Conservation (phyloP, 2,329 filamentous ascomycete genomes). For the Macroventuria anomochaeta region DNA sequence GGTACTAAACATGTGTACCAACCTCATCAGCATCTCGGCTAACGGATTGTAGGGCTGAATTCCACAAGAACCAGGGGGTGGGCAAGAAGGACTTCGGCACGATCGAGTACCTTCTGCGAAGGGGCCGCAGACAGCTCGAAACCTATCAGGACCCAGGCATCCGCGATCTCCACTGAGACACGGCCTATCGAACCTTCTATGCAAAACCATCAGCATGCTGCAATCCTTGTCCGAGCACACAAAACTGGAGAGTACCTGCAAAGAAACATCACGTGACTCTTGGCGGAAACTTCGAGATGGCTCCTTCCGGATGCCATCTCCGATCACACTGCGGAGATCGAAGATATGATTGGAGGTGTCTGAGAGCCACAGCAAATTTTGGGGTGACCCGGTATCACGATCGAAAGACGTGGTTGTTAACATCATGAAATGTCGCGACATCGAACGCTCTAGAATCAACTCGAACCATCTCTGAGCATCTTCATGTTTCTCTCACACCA, state of each 20-base stretch:
- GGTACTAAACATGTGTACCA: conserved; percentile 52
- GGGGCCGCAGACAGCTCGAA: conserved; percentile 81
- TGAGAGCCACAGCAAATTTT: not conserved
- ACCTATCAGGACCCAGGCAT: conserved; percentile 81
- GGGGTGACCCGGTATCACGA: not conserved
- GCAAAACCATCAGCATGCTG: conserved; percentile 12
- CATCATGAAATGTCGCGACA: conserved; percentile 16
- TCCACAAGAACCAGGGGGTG: conserved; percentile 70
- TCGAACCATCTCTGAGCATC: conserved; percentile 34
- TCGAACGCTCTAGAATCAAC: conserved; percentile 32
- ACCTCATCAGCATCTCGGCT: not conserved
- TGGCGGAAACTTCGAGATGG: conserved; percentile 2
- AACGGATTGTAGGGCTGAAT: conserved; percentile 67
- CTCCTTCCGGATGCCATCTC: not conserved
- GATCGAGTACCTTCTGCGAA: conserved; percentile 84
- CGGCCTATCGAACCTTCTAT: not conserved
- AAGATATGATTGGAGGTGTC: not conserved
- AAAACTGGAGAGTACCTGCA: not conserved
- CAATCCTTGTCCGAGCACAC: not conserved
- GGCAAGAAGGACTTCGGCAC: conserved; percentile 86
- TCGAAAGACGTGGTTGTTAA: not conserved
- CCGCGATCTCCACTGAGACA: conserved; percentile 60
- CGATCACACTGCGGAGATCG: not conserved
- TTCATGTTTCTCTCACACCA: conserved; percentile 23
- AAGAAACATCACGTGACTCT: conserved; percentile 23